Evolutionary conservation across 2,329 filamentous ascomycete species (phyloP), one percentile per base, ranked within the genome.

Genomic region (Botrytis elliptica): DNA sequence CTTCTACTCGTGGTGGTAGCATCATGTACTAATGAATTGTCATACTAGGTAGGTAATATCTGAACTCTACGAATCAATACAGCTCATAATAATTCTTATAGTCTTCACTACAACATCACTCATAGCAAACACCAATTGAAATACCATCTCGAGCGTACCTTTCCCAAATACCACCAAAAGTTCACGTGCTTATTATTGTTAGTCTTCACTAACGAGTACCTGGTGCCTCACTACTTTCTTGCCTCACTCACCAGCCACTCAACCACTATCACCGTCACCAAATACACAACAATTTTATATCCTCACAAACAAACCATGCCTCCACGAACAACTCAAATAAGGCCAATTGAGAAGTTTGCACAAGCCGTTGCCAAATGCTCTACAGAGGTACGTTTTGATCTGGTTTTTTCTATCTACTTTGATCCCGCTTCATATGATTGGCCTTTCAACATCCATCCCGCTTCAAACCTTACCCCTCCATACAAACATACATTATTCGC

Each of bases 311-410:
- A 71, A 62, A 72, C 38, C 73, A 83, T 82, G 81, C 80, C 81
- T 69, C 52, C 52, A 57, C 52, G 52, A 29, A 29, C 52, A 18
- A 49, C 74, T 70, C 76, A 86, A 76, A 88, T 85, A 74, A 85
- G 90, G 75, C 91, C 91, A 36, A 89, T 93, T 76, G 89, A 92
- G 79, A 92, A 90, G 77, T 87, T 93, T 79, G 91, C 90, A 25
- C 85, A 88, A 75, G 90, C 90, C 2, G 86, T 87, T 25, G 88
- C 87, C 25, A 90, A 91, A 82, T 93, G 91, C 82, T 88, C 89
- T 12, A 83, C 85, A 69, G 90, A 93, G 85, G 91, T 92, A 82
- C 57, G 82, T 79, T 36, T 62, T 18, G n/a, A 18, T 29, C 18
- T 16, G 25, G 9, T 33, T 29, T 29, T 14, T 57, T 57, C 52